Base-by-base conservation (phyloP, 2,329 filamentous ascomycete species). In the Venturia effusa region DNA sequence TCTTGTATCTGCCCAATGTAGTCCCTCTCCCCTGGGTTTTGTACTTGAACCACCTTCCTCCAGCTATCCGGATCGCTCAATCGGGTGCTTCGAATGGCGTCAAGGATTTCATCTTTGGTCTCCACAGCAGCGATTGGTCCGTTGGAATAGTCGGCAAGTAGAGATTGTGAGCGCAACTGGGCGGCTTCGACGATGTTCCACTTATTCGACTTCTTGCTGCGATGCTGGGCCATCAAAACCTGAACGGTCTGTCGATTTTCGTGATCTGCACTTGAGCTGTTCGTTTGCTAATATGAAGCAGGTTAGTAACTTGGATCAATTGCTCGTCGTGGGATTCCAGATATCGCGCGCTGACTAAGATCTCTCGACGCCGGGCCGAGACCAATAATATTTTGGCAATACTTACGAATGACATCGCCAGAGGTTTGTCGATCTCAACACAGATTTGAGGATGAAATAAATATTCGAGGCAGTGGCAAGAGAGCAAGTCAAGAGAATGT, bases 141-240 rank as follows among this genome's bases (percentile, higher is more conserved):
- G 37, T 88, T 83, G 5, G 90, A 79, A 68, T 91, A 91, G 4
- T 83, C 84, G 39, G 88, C 84, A 15, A 91, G 82, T 41, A 92
- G 80, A 64, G 83, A 84, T 37, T 84, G 81, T 37, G 80, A 81
- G 39, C 77, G 78, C 6, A 79, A 71, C 62, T 84, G 79, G n/a
- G 82, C 83, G 68, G 92, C 88, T 72, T 96, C 90, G 59, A 97
- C 87, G 61, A 97, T 91, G 34, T 87, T 87, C 71, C 87, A 86
- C 62, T 93, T 86, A 75, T 96, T 97, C 67, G 88, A 89, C 78
- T 97, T 97, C 76, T 96, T 97, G 74, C 87, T 91, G 69, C 88
- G 86, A 17, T 39, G 2, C 10, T 17, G 17, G 6, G 40, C 40
- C 3, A n/a, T n/a, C n/a, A n/a, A n/a, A n/a, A n/a, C n/a, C n/a